Base-by-base conservation (phyloP, 2,329 filamentous ascomycete species). In the Bipolaris oryzae region DNA sequence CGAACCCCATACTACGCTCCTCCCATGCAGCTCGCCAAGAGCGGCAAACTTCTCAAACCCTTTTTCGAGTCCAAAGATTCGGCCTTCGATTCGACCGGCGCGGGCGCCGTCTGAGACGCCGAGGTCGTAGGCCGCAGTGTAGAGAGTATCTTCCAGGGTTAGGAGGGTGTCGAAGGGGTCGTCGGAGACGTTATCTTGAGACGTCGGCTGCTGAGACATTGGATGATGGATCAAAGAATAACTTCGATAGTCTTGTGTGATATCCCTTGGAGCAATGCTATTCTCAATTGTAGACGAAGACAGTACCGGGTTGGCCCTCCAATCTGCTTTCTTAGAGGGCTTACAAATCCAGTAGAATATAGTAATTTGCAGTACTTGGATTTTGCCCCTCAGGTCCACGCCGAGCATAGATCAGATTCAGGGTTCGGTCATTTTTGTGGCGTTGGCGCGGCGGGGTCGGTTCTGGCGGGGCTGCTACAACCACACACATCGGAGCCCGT, bases 31-130 rank as follows among this genome's bases (percentile, higher is more conserved):
- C 56, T 84, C 83, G 2, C 94, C 94, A 74, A 92, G 85, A 60
- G 92, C 88, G 39, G 90, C 73, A 71, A 96, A 97, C 78, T 96
- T 98, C 68, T 96, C 91, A 68, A 95, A 98, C 0, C 93, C 94
- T 63, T 93, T 95, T 74, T 96, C 90, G 39, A 98, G 85, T 0
- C 94, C 95, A 72, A 98, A 92, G 18, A 92, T 86, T 49, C 92
- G 90, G 58, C 95, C 95, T 82, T 99, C 95, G 62, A 91, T 87
- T 55, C 88, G 87, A 37, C 95, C 95, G 31, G 91, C 89, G 57
- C 84, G 83, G 38, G 86, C 81, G 57, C 95, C 95, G 76, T 96
- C 94, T 38, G 82, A 79, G 45, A 86, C 76, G 41, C 95, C 95
- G 52, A 91, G 84, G 5, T 82, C 76, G 79, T 92, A 94, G 57